Conservation (phyloP, 2,329 filamentous ascomycete genomes). For the Chaetomium globosum region DNA sequence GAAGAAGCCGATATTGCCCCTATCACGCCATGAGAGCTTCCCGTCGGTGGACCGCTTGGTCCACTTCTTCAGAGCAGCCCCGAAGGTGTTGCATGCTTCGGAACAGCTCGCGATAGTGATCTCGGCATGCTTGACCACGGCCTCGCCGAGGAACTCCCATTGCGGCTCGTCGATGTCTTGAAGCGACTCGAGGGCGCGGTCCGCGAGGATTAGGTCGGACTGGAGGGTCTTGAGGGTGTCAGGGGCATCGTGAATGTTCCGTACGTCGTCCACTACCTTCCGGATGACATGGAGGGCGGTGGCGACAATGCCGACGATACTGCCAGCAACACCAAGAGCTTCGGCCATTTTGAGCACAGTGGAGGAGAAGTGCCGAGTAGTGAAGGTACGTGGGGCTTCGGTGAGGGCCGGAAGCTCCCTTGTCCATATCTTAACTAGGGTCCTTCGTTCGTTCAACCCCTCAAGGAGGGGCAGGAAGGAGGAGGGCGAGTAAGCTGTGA, state of each 20-base stretch:
- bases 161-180: slow-evolving; percentile 39
- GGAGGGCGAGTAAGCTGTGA: no score
- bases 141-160: slow-evolving; percentile 40
- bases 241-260: slow-evolving; percentile 41
- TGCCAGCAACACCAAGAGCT: no score
- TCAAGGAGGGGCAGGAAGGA: no score
- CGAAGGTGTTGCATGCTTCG: slow-evolving; percentile 41
- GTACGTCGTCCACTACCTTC: slow-evolving; percentile 37
- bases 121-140: slow-evolving; percentile 38
- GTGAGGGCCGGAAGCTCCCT: no score
- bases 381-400: no score
- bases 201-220: slow-evolving; percentile 40
- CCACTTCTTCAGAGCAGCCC: slow-evolving; percentile 40
- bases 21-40: slow-evolving; percentile 41
- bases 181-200: slow-evolving; percentile 39
- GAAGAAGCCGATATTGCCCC: slow-evolving; percentile 43
- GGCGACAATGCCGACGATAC: no score
- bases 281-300: no score
- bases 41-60: slow-evolving; percentile 41
- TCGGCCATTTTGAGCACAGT: no score
- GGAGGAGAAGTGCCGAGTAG: no score
- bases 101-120: slow-evolving; percentile 38
- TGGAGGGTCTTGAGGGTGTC: slow-evolving; percentile 39
- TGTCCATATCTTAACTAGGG: no score
- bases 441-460: no score